Conservation (phyloP, 2,329 filamentous ascomycete genomes). For the Polytolypa hystricis region DNA sequence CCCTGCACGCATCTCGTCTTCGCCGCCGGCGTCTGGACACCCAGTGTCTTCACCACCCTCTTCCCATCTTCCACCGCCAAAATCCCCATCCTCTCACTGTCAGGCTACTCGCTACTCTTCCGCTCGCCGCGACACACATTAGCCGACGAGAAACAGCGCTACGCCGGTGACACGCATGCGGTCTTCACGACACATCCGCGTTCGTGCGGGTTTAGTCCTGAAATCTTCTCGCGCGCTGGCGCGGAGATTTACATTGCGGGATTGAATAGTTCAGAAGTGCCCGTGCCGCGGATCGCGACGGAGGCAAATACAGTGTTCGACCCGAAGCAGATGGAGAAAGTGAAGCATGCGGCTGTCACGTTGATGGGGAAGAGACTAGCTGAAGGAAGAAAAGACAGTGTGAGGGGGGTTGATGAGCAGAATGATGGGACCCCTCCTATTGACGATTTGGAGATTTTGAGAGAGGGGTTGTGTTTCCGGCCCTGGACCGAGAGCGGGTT, state of each 20-base stretch:
- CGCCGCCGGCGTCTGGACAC: conserved; percentile 61
- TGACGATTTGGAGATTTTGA: conserved; percentile 50
- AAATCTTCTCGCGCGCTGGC: conserved; percentile 56
- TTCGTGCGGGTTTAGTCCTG: conserved; percentile 50
- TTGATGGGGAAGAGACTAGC: conserved; percentile 22
- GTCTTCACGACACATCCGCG: conserved; percentile 52
- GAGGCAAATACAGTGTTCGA: conserved; percentile 31
- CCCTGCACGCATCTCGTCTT: conserved; percentile 57
- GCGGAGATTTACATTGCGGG: conserved; percentile 65
- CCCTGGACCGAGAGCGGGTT: conserved; percentile 54
- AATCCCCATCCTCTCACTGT: conserved; percentile 51
- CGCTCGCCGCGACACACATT: conserved; percentile 41
- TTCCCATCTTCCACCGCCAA: conserved; percentile 46
- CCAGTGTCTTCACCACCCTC: conserved; percentile 50
- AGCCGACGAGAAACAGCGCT: conserved; percentile 21
- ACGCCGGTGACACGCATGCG: conserved; percentile 49
- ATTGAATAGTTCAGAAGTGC: conserved; percentile 50
- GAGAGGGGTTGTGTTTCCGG: conserved; percentile 60
- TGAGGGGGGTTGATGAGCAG: conserved; percentile 6
- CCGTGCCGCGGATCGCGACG: conserved; percentile 46
- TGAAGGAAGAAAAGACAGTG: too few species aligned
- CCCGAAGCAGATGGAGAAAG: conserved; percentile 25
- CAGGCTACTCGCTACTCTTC: conserved; percentile 62
- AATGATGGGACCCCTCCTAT: conserved; percentile 21
- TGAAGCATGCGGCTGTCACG: conserved; percentile 23